Base-by-base conservation (phyloP, 352 stramenopile genomes). In the Pythium monospermum region DNA sequence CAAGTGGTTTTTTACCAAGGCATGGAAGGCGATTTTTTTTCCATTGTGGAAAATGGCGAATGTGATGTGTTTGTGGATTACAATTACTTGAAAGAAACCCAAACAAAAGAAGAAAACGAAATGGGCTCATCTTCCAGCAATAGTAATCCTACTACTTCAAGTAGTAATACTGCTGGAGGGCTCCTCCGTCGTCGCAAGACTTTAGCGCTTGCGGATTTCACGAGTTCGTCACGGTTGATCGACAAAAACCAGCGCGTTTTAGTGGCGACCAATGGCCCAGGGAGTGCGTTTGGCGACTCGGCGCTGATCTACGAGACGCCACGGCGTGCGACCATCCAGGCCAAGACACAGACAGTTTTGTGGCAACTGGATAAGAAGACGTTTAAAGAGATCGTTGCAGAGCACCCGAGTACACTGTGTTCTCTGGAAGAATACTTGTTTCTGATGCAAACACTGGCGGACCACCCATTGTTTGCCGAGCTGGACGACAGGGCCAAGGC, bases 1-100 rank as follows among this genome's bases (percentile, higher is more conserved):
- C 76, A 93, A 40, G 76, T 91, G 1, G 79, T 91, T 16, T 94
- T 94, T 49, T 91, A 91, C 51, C 84, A 94, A 53, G 84, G 84
- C n/a, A 64, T 59, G 8, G 51, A 67, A 0, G 82, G 84, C 12
- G 80, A 90, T 40, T 89, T 62, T 48, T 94, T 94, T 38, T 91
- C 91, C 53, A 84, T 94, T 49, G 64, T 94, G 22, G 64, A 91
- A 43, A 40, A 71, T 19, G 82, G 84, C 25, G 74, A 91, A 61
- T 90, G 81, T 35, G 77, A 94, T 38, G 82, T 93, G 4, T 86
- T 83, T 48, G 82, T 94, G 4, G 71, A 94, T 52, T 91, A 94
- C 54, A 76, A 88, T 31, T 71, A 87, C 45, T 42, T 85, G n/a
- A 38, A 53, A 2, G 61, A 73, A 50, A 87, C 64, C 16, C 70